phyloP scores from a whole-genome alignment of 2,329 filamentous ascomycete genomes.

The Beauveria bassiana region DNA sequence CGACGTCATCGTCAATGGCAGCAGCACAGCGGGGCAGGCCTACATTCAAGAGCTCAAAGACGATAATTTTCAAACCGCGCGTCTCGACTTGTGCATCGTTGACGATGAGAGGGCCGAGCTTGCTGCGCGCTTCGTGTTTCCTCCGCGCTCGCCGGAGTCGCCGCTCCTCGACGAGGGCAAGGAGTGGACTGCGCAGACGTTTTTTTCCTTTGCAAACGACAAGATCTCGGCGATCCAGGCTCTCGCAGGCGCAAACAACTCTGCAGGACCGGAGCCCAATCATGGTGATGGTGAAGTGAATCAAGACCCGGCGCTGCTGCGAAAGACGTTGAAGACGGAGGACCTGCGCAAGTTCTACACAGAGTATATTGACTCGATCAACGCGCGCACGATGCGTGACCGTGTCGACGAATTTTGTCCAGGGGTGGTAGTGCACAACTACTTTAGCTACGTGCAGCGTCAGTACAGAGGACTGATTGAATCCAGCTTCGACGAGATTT shows the following conservation, averaged over 20 bases:
- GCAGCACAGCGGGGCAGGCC: background rate
- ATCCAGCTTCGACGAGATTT: conserved; percentile 20
- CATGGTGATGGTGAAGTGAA: background rate
- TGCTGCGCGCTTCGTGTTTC: background rate
- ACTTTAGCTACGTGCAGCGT: conserved; percentile 15
- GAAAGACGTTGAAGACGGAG: background rate
- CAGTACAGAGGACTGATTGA: conserved; percentile 24
- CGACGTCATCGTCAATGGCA: conserved; percentile 6
- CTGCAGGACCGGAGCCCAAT: no score
- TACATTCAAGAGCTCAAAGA: background rate
- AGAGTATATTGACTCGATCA: conserved; percentile 26
- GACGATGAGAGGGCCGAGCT: background rate
- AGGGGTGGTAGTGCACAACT: conserved; percentile 23
- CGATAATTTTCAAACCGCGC: background rate
- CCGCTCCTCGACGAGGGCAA: background rate
- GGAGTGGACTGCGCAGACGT: background rate
- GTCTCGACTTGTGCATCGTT: background rate
- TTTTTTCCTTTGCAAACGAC: background rate
- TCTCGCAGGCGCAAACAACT: background rate
- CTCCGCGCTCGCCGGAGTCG: background rate
- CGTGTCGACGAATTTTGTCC: conserved; percentile 22
- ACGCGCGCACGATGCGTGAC: conserved; percentile 19
- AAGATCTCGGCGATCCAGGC: background rate
- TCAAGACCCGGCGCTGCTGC: background rate
- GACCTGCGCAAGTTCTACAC: conserved; percentile 17